phyloP scores from a whole-genome alignment of 1,284 basidiomycete genomes.

The Cutaneotrichosporon cavernicola region DNA sequence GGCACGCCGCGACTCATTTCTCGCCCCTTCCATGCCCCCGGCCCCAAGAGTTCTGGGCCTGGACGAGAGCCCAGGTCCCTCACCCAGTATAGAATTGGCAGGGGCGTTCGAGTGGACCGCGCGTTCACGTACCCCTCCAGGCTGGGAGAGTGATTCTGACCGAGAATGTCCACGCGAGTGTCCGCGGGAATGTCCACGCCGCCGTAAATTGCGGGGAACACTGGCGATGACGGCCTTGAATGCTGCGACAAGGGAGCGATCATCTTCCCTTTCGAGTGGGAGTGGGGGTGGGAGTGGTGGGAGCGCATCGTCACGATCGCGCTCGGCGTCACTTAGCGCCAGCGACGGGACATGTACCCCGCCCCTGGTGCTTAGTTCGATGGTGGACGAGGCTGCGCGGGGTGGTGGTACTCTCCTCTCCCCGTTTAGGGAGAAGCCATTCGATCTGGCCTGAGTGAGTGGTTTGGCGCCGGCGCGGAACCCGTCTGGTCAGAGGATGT shows the following conservation, averaged over 20 bases:
- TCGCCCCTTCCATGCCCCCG: conserved; percentile 1
- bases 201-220: conserved; percentile 3
- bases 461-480: not conserved
- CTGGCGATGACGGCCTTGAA: conserved; percentile 21
- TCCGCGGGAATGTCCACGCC: conserved; percentile 8
- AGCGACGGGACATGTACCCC: not conserved
- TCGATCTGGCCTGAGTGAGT: conserved; percentile 3
- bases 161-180: conserved; percentile 7
- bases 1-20: conserved; percentile 10
- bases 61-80: not conserved
- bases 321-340: not conserved
- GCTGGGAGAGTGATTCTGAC: conserved; percentile 25
- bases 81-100: not conserved
- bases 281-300: not conserved
- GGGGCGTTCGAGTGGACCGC: conserved; percentile 15
- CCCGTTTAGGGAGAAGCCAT: conserved; percentile 44
- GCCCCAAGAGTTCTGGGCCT: not conserved
- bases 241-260: not conserved
- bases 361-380: conserved; percentile 14
- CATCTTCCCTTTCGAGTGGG: not conserved
- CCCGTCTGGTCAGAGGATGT: not conserved
- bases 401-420: conserved; percentile 30
- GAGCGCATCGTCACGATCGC: not conserved
- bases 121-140: not conserved
- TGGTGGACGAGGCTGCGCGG: conserved; percentile 11